These are phyloP conservation scores for Coniferiporia sulphurascens DNA, from an alignment of 1,284 basidiomycete species.

Conservation along the genomic window DNA sequence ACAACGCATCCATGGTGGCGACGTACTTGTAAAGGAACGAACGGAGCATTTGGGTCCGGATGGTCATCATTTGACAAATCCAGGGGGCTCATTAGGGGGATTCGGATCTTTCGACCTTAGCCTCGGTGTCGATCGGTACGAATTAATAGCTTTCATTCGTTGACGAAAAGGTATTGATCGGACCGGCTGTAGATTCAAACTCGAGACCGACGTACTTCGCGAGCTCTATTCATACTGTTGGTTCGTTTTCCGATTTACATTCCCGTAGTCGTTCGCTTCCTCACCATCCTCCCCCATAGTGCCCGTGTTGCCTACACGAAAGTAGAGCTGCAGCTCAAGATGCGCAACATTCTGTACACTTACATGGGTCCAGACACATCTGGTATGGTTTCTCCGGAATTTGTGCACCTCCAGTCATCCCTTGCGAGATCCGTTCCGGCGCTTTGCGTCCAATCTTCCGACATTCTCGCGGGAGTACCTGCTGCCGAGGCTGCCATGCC, in stretches of 20 bases:
- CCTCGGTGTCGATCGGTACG: slow-evolving; percentile 12
- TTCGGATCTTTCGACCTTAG: slow-evolving; percentile 1
- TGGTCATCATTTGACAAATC: slow-evolving; percentile 13
- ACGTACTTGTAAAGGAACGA: slow-evolving; percentile 28
- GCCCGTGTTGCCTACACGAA: slow-evolving; percentile 88
- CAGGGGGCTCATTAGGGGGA: not conserved
- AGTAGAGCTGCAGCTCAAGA: slow-evolving; percentile 84
- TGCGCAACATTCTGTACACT: slow-evolving; percentile 72
- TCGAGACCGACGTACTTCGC: slow-evolving; percentile 64
- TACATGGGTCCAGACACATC: slow-evolving; percentile 60
- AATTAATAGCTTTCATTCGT: not conserved
- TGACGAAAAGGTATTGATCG: not conserved
- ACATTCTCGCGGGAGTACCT: slow-evolving; percentile 75
- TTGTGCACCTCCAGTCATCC: slow-evolving; percentile 58
- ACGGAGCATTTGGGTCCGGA: slow-evolving; percentile 31
- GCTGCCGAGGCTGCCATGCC: slow-evolving; percentile 88
- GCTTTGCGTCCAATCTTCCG: slow-evolving; percentile 74
- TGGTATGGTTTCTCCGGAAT: slow-evolving; percentile 38
- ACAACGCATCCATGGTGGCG: slow-evolving; percentile 48
- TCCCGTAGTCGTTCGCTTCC: not conserved
- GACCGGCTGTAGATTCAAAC: slow-evolving; percentile 47
- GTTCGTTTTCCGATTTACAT: slow-evolving; percentile 34
- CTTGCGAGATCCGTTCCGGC: slow-evolving; percentile 73
- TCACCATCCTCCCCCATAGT: slow-evolving; percentile 34
- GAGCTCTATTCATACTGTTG: slow-evolving; percentile 79